phyloP scores from a whole-genome alignment of 2,329 filamentous ascomycete species.

The Diaporthe amygdali region DNA sequence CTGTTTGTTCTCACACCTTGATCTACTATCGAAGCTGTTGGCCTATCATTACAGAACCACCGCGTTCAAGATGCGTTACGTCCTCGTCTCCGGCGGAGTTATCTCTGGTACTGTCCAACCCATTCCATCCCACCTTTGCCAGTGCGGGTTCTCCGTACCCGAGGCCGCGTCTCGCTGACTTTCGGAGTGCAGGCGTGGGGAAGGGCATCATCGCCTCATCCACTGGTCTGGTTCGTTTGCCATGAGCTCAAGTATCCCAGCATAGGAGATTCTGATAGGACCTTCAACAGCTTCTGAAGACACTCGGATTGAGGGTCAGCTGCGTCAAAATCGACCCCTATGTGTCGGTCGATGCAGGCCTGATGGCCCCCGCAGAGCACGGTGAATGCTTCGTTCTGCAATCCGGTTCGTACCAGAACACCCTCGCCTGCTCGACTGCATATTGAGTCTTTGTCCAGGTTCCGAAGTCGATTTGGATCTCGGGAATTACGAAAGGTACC shows the following conservation, averaged over 20 bases:
- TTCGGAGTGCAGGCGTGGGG: conserved; percentile 20
- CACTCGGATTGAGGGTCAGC: conserved; percentile 75
- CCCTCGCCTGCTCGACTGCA: neutral
- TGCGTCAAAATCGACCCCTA: conserved; percentile 60
- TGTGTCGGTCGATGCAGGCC: conserved; percentile 44
- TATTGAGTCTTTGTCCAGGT: conserved; percentile 24
- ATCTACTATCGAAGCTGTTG: neutral
- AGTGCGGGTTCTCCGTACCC: neutral
- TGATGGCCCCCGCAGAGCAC: conserved; percentile 57
- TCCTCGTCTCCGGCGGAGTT: conserved; percentile 27
- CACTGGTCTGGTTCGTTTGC: conserved; percentile 22
- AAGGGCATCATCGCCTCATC: conserved; percentile 28
- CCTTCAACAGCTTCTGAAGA: conserved; percentile 70
- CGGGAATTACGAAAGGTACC: conserved; percentile 69
- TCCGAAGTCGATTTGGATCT: conserved; percentile 56
- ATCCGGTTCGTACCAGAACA: conserved; percentile 17
- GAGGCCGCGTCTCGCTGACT: conserved; percentile 6
- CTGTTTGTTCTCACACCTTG: neutral
- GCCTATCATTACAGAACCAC: neutral
- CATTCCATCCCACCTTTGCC: conserved; percentile 2
- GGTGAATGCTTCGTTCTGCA: conserved; percentile 89
- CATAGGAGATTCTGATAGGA: conserved; percentile 14
- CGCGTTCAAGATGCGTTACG: conserved; percentile 26
- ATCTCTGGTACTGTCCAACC: conserved; percentile 24
- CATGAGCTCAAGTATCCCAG: neutral